Evolutionary conservation across 495 filamentous ascomycete species (phyloP), one percentile per base, ranked within the genome.

Genomic region (Podospora pseudocomata): DNA sequence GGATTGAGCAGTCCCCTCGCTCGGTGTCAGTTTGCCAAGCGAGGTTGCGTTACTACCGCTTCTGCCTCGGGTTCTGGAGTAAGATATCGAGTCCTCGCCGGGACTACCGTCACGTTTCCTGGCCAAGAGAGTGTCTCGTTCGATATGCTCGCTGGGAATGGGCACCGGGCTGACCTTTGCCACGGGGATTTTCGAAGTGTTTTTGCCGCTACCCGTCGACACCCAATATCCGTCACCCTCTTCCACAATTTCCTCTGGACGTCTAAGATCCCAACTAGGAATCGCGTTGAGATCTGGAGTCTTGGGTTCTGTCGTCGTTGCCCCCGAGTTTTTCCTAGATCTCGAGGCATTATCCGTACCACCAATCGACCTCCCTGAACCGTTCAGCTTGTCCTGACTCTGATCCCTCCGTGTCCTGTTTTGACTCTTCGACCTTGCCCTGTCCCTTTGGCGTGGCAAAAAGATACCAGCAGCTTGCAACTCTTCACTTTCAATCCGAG

Each of bases 401-500:
- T 71, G 75, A 49, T 77, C 73, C 68, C 77, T 68, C 86, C 87
- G 79, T 83, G 83, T 70, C 82, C 87, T 54, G 80, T 81, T 63
- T 78, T 87, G 68, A 80, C 83, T 70, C 81, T 76, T 71, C 16
- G 75, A 77, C 57, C 75, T 69, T 16, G 70, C 61, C 23, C 75
- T 72, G 39, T 76, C 76, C 59, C 89, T 85, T 60, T 87, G 83
- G 53, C 86, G 88, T 13, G 90, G 87, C 27, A 93, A 81, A 49
- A 87, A 80, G 67, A 94, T 88, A 7, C 92, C 93, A 3, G 93
- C 93, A 74, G 92, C 92, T 72, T 96, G 92, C 69, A 97, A 82
- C 77, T 99, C 95, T 77, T 92, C 86, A 73, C 85, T 97, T 81
- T 99, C 95, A 72, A 99, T 99, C 75, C 87, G 86, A 39, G 92